These are phyloP conservation scores for Diaporthe velutina DNA, from an alignment of 2,329 filamentous ascomycete species.

Conservation along the genomic window DNA sequence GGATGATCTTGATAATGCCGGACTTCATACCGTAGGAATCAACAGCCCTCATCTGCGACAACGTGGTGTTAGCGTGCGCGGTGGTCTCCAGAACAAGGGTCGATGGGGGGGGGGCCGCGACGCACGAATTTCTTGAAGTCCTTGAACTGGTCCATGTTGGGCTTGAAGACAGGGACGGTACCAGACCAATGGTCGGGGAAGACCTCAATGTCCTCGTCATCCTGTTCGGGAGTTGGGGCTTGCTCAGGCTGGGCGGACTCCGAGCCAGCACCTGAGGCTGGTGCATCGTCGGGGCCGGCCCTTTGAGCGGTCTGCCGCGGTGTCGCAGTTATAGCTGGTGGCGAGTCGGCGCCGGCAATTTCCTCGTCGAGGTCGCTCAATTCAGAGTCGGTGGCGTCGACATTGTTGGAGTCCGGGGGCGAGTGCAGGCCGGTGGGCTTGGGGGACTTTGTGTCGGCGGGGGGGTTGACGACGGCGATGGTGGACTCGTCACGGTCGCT, in stretches of 20 bases:
- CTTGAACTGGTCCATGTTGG: constrained; percentile 93
- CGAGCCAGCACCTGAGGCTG: neutral
- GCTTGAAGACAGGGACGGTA: constrained; percentile 92
- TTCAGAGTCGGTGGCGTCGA: constrained; percentile 71
- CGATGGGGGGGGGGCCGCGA: constrained; percentile 39
- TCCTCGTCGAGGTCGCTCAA: constrained; percentile 74
- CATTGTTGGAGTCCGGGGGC: constrained; percentile 74
- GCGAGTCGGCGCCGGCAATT: constrained; percentile 55
- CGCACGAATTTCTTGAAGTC: constrained; percentile 92
- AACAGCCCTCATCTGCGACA: constrained; percentile 78
- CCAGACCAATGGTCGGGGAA: constrained; percentile 91
- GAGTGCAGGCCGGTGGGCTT: constrained; percentile 69
- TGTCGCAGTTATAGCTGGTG: constrained; percentile 40
- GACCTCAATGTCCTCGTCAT: constrained; percentile 75
- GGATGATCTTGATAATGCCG: constrained; percentile 95
- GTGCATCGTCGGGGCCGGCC: constrained; percentile 36
- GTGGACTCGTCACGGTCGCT: constrained; percentile 44
- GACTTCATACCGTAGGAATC: constrained; percentile 97
- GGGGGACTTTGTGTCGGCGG: constrained; percentile 49
- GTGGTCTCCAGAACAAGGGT: constrained; percentile 12
- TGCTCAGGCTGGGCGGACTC: constrained; percentile 40
- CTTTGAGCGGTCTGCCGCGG: constrained; percentile 37
- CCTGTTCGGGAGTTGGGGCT: constrained; percentile 43
- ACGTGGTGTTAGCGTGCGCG: constrained; percentile 45
- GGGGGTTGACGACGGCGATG: constrained; percentile 44